Base-by-base conservation (phyloP, 140 eudicot genomes). In the Cichorium intybus region DNA sequence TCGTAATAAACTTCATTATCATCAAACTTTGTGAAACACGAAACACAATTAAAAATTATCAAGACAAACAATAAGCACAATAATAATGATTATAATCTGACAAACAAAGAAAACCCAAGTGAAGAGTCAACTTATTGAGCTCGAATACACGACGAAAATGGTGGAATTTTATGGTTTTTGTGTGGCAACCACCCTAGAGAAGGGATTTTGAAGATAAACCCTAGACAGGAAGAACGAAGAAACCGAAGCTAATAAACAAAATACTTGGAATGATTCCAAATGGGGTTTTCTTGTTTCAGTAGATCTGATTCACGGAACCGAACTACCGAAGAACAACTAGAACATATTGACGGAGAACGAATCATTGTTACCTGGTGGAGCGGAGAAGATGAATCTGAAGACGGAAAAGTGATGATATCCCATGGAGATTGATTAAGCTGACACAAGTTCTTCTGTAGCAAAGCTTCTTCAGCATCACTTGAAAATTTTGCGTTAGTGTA, bases 351-450 rank as follows among this genome's bases (percentile, higher is more conserved):
- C 22, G 31, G 34, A 35, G 61, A 55, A 22, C 46, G 68, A 34
- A 18, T 17, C 26, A 8, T 15, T 43, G 60, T 33, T 66, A 74
- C 73, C 79, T 66, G 54, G 60, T 52, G 33, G 21, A 56, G 31
- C 9, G 73, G 58, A 66, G 73, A 55, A 22, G 78, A 73, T 45
- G 81, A 73, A 70, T 74, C 73, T 24, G 49, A 10, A 24, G 76
- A 52, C 9, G 79, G 70, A 68, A 80, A 80, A 48, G 79, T 64
- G 48, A 76, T 66, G 24, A 73, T 73, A 66, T 81, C 87, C 87
- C 87, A 81, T 46, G 83, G 87, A 37, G 83, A 77, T 23, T 81
- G 87, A 54, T 81, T 81, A 39, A 81, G 81, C 78, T 77, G 83
- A 46, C 87, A 81, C 16, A 66, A 15, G 45, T 63, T 64, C 58